A percentile compares a stretch with the other conserved stretches of the same genome.
Conservation (phyloP, 495 filamentous ascomycete species). For the Pseudevernia furfuracea region DNA sequence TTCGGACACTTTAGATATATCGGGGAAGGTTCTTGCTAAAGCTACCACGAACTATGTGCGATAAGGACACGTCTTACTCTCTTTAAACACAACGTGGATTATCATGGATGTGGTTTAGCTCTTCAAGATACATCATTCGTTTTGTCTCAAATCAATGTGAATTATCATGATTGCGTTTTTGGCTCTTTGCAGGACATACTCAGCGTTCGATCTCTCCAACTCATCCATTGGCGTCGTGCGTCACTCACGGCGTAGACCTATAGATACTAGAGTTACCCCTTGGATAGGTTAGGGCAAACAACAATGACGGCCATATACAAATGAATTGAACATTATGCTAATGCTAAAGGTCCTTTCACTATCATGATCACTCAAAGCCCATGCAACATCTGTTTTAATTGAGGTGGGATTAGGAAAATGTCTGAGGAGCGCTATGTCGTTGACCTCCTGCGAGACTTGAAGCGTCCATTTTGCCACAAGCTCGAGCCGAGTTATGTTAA, state of each 20-base stretch:
- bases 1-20: not conserved
- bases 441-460: too few species aligned
- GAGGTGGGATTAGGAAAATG: too few species aligned
- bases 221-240: not conserved
- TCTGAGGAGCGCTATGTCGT: too few species aligned
- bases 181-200: not conserved
- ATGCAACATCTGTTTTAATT: too few species aligned
- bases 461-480: too few species aligned
- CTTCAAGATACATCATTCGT: not conserved
- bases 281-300: too few species aligned
- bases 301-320: not conserved
- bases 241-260: not conserved
- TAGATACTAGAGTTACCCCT: too few species aligned
- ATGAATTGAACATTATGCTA: not conserved
- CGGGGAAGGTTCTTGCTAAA: not conserved
- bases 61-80: not conserved
- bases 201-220: not conserved
- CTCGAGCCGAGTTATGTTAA: too few species aligned
- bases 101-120: not conserved
- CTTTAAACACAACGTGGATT: not conserved
- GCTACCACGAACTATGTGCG: not conserved
- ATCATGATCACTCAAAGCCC: too few species aligned
- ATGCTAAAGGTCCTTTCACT: too few species aligned
- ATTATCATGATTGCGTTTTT: not conserved
- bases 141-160: not conserved